Percentiles rank a stretch among this genome's conserved stretches.
phyloP scores from a whole-genome alignment of 305 asterid genomes.

The Fraxinus albicans region DNA sequence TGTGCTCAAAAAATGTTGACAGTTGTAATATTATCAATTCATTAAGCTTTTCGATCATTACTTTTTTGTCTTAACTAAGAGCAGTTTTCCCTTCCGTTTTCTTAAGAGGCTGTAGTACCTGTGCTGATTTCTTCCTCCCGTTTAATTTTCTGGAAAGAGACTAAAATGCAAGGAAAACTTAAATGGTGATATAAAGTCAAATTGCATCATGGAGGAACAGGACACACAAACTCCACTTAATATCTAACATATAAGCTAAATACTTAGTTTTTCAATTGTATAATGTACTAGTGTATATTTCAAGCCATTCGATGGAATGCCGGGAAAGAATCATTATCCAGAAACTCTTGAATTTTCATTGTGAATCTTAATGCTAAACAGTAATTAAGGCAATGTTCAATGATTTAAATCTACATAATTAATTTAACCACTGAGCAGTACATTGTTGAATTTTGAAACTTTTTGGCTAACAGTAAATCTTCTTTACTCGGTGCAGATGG shows the following conservation, averaged over 20 bases:
- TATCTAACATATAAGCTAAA: background rate
- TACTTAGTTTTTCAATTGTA: background rate
- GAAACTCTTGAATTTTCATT: background rate
- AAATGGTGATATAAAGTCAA: background rate
- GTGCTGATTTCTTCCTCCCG: background rate
- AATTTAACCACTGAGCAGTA: background rate
- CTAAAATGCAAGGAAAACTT: background rate
- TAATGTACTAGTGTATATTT: background rate
- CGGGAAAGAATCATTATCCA: background rate
- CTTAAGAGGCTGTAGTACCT: background rate
- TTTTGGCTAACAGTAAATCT: constrained; percentile 15
- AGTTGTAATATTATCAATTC: background rate
- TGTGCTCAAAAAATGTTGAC: background rate
- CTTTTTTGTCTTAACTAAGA: background rate
- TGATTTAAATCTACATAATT: background rate
- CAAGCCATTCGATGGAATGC: background rate
- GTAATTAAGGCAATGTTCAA: background rate
- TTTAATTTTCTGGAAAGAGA: background rate
- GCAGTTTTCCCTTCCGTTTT: background rate
- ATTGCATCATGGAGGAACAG: background rate
- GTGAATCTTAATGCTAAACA: background rate
- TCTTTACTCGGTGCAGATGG: constrained; percentile 66
- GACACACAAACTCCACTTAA: background rate
- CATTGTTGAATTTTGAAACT: background rate
- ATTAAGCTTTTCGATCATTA: background rate